Conservation (phyloP, 2,329 filamentous ascomycete species). For the Piedraia hortae region DNA sequence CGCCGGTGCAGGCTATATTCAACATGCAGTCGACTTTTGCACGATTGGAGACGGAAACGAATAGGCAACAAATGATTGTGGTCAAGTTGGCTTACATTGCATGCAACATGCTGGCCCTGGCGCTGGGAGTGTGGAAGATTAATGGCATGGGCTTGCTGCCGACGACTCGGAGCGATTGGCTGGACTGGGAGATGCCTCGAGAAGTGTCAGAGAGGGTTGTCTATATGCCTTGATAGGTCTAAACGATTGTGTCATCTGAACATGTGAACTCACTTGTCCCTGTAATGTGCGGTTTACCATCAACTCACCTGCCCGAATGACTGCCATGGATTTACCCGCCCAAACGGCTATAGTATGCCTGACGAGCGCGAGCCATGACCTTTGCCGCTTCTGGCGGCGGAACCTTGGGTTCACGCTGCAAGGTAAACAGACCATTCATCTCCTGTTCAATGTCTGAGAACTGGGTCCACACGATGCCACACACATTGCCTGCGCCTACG, state of each 20-base stretch:
- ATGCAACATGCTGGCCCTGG: conserved; percentile 64
- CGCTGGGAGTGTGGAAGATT: conserved; percentile 80
- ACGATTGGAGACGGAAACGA: conserved; percentile 64
- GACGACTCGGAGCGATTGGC: conserved; percentile 91
- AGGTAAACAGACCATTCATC: conserved; percentile 34
- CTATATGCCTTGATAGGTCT: no score
- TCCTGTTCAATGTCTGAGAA: conserved; percentile 36
- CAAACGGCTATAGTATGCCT: conserved; percentile 18
- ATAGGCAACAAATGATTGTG: conserved; percentile 41
- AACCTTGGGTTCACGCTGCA: conserved; percentile 32
- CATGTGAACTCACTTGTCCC: no score
- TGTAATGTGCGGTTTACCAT: no score
- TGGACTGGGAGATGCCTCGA: conserved; percentile 72
- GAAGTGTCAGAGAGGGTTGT: conserved; percentile 35
- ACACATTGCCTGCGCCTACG: conserved; percentile 27
- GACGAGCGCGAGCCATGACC: conserved; percentile 26
- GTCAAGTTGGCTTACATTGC: conserved; percentile 72
- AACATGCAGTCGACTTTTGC: conserved; percentile 70
- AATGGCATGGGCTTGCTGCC: conserved; percentile 89
- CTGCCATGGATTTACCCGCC: no score
- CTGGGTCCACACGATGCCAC: conserved; percentile 39
- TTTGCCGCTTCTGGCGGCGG: conserved; percentile 27
- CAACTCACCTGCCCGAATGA: no score
- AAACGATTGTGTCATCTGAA: no score
- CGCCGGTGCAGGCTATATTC: conserved; percentile 60